A percentile compares a stretch with the other conserved stretches of the same genome.
phyloP scores from a whole-genome alignment of 1,139 yeast genomes.

The Candida sp. region DNA sequence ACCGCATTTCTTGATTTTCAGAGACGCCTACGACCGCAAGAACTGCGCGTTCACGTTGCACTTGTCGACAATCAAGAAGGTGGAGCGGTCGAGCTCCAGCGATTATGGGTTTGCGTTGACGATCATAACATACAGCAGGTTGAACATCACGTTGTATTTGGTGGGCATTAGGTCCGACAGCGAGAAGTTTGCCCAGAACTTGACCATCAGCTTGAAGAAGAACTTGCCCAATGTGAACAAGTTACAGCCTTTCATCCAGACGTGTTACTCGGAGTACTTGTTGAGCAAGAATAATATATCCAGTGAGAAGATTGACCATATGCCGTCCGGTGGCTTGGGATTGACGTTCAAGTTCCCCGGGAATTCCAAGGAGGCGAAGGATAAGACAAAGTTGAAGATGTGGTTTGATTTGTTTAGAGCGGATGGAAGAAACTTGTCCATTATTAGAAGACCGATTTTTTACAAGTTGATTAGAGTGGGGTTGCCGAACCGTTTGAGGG shows the following conservation, averaged over 20 bases:
- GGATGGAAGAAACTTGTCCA: slow-evolving; percentile 84
- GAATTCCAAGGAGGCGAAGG: slow-evolving; percentile 74
- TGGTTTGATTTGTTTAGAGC: slow-evolving; percentile 92
- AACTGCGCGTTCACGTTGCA: slow-evolving; percentile 76
- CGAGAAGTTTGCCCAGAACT: slow-evolving; percentile 74
- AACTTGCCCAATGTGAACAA: slow-evolving; percentile 67
- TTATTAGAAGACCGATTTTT: slow-evolving; percentile 77
- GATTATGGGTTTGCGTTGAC: slow-evolving; percentile 81
- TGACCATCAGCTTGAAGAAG: slow-evolving; percentile 65
- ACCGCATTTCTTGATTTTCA: slow-evolving; percentile 74
- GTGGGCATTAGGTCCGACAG: slow-evolving; percentile 81
- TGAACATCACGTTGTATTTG: slow-evolving; percentile 69
- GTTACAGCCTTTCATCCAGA: slow-evolving; percentile 66
- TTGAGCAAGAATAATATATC: slow-evolving; percentile 61
- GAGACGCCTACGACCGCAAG: slow-evolving; percentile 69
- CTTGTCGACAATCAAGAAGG: slow-evolving; percentile 78
- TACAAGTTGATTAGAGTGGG: slow-evolving; percentile 89
- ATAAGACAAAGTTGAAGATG: slow-evolving; percentile 83
- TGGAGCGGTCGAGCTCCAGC: slow-evolving; percentile 81
- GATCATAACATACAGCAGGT: slow-evolving; percentile 70
- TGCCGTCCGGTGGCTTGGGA: slow-evolving; percentile 89
- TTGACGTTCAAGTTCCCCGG: slow-evolving; percentile 88
- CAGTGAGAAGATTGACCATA: slow-evolving; percentile 45
- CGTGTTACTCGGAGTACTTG: slow-evolving; percentile 88
- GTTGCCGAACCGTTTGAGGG: slow-evolving; percentile 88